Conservation (phyloP, 345 rosid species). For the Abelmoschus esculentus region DNA sequence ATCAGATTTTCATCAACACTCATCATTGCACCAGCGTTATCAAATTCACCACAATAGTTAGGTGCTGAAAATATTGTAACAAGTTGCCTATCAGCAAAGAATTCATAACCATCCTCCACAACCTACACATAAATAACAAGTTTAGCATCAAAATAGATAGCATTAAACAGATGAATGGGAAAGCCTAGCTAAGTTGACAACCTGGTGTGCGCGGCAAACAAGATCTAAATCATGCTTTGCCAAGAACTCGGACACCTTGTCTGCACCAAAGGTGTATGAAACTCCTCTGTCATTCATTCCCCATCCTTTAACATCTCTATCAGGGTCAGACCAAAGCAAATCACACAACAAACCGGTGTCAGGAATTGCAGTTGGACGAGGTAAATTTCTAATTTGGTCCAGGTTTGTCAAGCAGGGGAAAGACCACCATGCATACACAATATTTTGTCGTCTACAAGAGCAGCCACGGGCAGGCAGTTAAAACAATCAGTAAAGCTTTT, state of each 20-base stretch:
- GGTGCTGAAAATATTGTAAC: conserved; percentile 96
- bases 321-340: conserved; percentile 96
- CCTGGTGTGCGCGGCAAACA: conserved; percentile 98
- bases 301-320: conserved; percentile 81
- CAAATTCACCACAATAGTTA: conserved; percentile 94
- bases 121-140: conserved; percentile 39
- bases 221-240: conserved; percentile 76
- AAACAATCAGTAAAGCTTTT: conserved; percentile 83
- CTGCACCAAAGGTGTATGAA: conserved; percentile 84
- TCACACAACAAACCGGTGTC: conserved; percentile 88
- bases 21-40: conserved; percentile 99
- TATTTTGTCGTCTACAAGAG: conserved; percentile 82
- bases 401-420: conserved; percentile 75
- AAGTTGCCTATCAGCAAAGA: conserved; percentile 87
- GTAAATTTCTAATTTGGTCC: conserved; percentile 66
- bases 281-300: conserved; percentile 95
- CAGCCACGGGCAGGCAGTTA: conserved; percentile 91
- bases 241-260: conserved; percentile 71
- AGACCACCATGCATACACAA: conserved; percentile 98
- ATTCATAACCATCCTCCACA: conserved; percentile 97
- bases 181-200: conserved; percentile 14
- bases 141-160: conserved; percentile 9
- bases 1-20: conserved; percentile 71
- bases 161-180: not conserved
- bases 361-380: conserved; percentile 70